These are phyloP conservation scores for Paramecium tetraurelia DNA, from an alignment of 73 alveolate genomes.

Conservation along the genomic window DNA sequence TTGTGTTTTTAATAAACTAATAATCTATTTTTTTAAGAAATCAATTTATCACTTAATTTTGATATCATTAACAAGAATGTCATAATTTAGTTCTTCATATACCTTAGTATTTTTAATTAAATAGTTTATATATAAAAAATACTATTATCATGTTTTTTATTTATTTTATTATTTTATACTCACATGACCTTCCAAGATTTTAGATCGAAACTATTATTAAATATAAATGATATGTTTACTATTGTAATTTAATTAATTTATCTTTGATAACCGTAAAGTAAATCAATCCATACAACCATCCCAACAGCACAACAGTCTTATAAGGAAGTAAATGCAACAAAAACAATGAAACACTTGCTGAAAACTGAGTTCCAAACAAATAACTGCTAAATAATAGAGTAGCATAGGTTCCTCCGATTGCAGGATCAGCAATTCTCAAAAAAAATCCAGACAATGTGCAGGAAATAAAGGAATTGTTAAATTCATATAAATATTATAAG, in stretches of 20 bases:
- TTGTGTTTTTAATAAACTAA: too few species aligned
- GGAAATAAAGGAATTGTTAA: not conserved
- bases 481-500: not conserved
- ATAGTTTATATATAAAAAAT: not conserved
- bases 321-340: slow-evolving; percentile 1
- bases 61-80: too few species aligned
- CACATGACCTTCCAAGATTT: slow-evolving; percentile 12
- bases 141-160: not conserved
- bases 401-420: slow-evolving; percentile 43
- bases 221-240: not conserved
- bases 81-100: too few species aligned
- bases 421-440: slow-evolving; percentile 20
- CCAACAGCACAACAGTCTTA: not conserved
- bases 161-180: not conserved
- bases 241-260: not conserved
- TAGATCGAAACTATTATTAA: not conserved
- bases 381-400: not conserved
- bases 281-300: slow-evolving; percentile 36
- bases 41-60: too few species aligned
- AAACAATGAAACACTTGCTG: not conserved
- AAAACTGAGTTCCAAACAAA: not conserved
- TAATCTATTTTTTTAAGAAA: too few species aligned
- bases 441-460: not conserved
- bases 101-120: too few species aligned
- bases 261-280: not conserved